Percentiles rank a stretch among this genome's conserved stretches.
These are phyloP conservation scores for Dendrobium chrysotoxum DNA, from an alignment of 106 monocot species.

Conservation along the genomic window DNA sequence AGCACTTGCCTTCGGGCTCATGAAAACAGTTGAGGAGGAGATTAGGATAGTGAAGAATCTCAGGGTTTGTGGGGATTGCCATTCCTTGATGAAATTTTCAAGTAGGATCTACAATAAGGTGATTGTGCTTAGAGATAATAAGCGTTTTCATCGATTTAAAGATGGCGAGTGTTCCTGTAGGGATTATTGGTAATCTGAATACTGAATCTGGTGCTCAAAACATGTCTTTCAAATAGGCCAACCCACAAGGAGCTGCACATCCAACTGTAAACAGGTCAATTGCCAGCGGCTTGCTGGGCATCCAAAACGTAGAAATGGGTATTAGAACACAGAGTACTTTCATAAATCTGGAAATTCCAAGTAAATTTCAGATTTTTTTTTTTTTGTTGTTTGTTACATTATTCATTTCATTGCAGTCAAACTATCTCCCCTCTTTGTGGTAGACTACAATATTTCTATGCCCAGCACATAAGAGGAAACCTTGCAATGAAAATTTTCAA, in stretches of 20 bases:
- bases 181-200: slow-evolving; percentile 65
- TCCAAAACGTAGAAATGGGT: not conserved
- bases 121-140: slow-evolving; percentile 72
- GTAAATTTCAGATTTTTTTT: not conserved
- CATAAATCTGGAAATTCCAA: not conserved
- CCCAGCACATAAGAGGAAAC: not conserved
- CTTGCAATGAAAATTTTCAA: not conserved
- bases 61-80: slow-evolving; percentile 53
- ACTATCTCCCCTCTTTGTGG: not conserved
- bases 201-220: not conserved
- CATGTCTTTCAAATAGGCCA: not conserved
- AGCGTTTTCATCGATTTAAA: slow-evolving; percentile 74
- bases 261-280: not conserved
- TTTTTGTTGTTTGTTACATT: not conserved
- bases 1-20: slow-evolving; percentile 41
- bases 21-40: slow-evolving; percentile 17
- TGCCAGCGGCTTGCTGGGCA: not conserved
- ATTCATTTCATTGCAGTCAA: not conserved
- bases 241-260: not conserved
- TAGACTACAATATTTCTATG: not conserved
- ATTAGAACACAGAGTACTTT: not conserved
- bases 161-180: slow-evolving; percentile 73
- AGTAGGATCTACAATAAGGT: slow-evolving; percentile 38
- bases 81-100: slow-evolving; percentile 45
- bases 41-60: slow-evolving; percentile 36